These are phyloP conservation scores for Colletotrichum sublineola DNA, from an alignment of 2,329 filamentous ascomycete species.

Conservation along the genomic window DNA sequence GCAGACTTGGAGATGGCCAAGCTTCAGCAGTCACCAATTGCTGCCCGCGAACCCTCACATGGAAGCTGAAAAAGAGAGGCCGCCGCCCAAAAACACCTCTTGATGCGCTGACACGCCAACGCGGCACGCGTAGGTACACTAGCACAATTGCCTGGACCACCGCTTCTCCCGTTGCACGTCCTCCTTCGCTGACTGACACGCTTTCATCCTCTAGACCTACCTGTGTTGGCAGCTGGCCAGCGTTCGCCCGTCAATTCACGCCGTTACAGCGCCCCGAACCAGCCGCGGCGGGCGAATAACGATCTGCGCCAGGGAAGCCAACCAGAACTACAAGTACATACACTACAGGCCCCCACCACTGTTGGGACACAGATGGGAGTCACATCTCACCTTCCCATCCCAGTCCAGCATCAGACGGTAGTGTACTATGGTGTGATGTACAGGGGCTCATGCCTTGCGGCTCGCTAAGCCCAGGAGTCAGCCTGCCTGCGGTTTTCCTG, in stretches of 20 bases:
- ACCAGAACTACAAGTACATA: conserved; percentile 19
- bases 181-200: background rate
- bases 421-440: background rate
- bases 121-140: background rate
- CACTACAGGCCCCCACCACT: background rate
- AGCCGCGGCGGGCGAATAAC: conserved; percentile 33
- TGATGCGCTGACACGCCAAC: conserved; percentile 4
- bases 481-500: conserved; percentile 2
- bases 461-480: conserved; percentile 23
- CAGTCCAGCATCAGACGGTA: conserved; percentile 24
- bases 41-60: background rate
- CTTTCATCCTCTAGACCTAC: conserved; percentile 10
- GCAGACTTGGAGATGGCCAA: conserved; percentile 25
- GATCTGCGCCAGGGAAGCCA: conserved; percentile 38
- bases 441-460: conserved; percentile 20
- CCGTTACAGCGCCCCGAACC: conserved; percentile 16
- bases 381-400: conserved; percentile 33
- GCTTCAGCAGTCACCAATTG: conserved; percentile 1
- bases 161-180: background rate
- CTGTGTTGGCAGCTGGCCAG: conserved; percentile 29
- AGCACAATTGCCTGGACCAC: background rate
- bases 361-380: conserved; percentile 10
- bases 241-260: conserved; percentile 3
- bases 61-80: conserved; percentile 26
- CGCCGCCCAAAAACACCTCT: conserved; percentile 5